Evolutionary conservation across 176 grass and related monocot genomes (phyloP).

Genomic region (Musa acuminata): DNA sequence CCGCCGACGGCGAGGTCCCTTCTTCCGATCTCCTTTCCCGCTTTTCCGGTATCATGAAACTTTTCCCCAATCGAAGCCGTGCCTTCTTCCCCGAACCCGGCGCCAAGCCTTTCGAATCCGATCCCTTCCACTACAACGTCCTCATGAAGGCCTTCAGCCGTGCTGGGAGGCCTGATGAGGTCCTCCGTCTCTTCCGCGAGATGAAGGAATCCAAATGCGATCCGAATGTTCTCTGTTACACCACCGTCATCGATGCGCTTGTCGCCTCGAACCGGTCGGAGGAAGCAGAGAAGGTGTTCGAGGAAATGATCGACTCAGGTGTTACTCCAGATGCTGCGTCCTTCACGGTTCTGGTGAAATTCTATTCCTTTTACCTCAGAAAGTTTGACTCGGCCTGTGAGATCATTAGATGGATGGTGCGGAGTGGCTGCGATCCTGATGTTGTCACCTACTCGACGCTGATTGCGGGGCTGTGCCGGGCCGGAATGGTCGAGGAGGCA

Average conservation of each 20-base stretch:
- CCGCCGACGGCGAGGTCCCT: conserved; percentile 12
- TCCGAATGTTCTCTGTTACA: conserved; percentile 52
- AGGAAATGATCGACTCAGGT: conserved; percentile 68
- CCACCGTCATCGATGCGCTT: conserved; percentile 57
- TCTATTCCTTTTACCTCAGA: conserved; percentile 70
- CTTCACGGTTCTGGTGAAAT: conserved; percentile 61
- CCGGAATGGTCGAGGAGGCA: conserved; percentile 42
- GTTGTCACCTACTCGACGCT: conserved; percentile 61
- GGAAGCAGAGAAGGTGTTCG: conserved; percentile 67
- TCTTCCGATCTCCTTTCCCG: conserved; percentile 8
- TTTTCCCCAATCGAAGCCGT: background rate
- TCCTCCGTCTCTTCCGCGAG: conserved; percentile 60
- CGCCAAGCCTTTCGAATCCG: background rate
- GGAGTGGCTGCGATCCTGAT: conserved; percentile 36
- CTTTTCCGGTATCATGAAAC: background rate
- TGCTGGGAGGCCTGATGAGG: conserved; percentile 38
- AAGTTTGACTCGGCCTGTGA: conserved; percentile 45
- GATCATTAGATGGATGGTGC: conserved; percentile 60
- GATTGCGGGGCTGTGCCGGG: conserved; percentile 42
- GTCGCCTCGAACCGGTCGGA: conserved; percentile 32
- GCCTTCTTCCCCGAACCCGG: background rate
- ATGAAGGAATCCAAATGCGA: conserved; percentile 22
- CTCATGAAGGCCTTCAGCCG: conserved; percentile 42
- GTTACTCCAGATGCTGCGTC: conserved; percentile 35
- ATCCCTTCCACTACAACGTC: conserved; percentile 58